These are phyloP conservation scores for Medicago lupulina DNA, from an alignment of 306 rosid genomes.

Conservation along the genomic window DNA sequence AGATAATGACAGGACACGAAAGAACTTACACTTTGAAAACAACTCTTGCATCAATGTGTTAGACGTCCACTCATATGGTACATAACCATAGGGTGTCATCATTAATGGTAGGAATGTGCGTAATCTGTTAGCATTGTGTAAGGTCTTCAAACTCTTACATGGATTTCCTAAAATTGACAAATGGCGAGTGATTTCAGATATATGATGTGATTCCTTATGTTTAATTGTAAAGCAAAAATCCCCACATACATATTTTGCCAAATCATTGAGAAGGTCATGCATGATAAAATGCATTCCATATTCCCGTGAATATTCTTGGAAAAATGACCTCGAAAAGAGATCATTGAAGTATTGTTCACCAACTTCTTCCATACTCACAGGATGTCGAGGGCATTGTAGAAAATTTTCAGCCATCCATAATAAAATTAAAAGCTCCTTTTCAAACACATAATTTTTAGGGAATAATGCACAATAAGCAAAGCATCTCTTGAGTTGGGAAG, in stretches of 20 bases:
- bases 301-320: neutral
- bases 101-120: neutral
- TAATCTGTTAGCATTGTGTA: neutral
- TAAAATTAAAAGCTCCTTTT: neutral
- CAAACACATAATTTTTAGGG: neutral
- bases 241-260: neutral
- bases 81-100: neutral
- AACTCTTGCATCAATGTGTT: neutral
- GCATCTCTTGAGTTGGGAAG: neutral
- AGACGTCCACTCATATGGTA: neutral
- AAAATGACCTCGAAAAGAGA: neutral
- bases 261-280: neutral
- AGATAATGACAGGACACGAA: neutral
- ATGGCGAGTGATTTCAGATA: neutral
- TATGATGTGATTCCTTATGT: neutral
- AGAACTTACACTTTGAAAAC: neutral
- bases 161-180: neutral
- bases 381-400: neutral
- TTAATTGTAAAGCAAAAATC: neutral
- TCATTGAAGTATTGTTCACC: neutral
- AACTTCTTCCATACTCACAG: neutral
- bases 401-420: conserved; percentile 5
- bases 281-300: neutral
- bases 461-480: neutral
- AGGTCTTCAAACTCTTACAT: neutral